Base-by-base conservation (phyloP, 148 eudicot genomes). In the Cornus suecica region DNA sequence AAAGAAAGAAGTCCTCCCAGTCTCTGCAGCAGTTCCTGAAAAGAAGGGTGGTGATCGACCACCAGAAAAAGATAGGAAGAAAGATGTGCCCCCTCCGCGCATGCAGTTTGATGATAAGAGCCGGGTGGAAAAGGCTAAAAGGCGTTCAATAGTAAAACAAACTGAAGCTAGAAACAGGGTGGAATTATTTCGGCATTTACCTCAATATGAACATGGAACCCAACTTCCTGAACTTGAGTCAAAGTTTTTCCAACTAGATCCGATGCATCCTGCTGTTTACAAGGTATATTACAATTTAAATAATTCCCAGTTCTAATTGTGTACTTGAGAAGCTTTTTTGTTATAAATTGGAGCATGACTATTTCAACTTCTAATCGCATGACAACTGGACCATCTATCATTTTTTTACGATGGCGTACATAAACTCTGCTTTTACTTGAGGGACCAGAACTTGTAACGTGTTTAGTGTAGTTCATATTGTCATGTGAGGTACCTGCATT, bases 101-200 rank as follows among this genome's bases (percentile, higher is more conserved):
- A 84, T 92, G 94, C 98, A 94, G 76, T 94, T 89, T 81, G 98
- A 94, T 78, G 92, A 94, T 77, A 87, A 82, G 78, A 90, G 71
- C 72, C 91, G 94, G 56, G 95, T 94, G 51, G 92, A 89, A 65
- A 94, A 90, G 79, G 97, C 96, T 69, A 90, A 88, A 81, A 94
- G 80, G 85, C 92, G 88, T 37, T 80, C 94, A 28, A 70, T 90
- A 31, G 90, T 94, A 41, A 90, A 87, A 41, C 89, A 90, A 86
- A 84, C 91, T 70, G 98, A 92, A 83, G 89, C 86, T 22, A 88
- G 83, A 81, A 92, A 94, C 73, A 81, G 91, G 73, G 96, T 92
- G 20, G 97, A 92, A 75, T 82, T 92, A 61, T 94, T 94, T 79
- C 86, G 83, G 78, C 98, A 94, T 85, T 84, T 94, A 74, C 98